phyloP scores from a whole-genome alignment of 2,329 filamentous ascomycete genomes.

The Cercospora janseana region DNA sequence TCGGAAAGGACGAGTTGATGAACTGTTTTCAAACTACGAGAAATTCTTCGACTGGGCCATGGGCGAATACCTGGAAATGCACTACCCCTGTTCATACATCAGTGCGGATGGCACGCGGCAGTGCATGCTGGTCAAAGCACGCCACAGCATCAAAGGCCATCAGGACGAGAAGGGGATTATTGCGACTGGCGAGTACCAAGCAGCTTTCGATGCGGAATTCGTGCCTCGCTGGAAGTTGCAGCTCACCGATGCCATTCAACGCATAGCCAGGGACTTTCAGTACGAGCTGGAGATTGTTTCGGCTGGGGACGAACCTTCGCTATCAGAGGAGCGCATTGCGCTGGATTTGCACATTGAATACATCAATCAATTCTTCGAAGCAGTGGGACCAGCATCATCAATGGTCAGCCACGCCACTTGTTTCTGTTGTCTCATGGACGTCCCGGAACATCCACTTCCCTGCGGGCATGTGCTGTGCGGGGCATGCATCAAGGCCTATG shows the following conservation, averaged over 20 bases:
- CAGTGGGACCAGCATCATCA: slow-evolving; percentile 40
- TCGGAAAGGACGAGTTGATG: slow-evolving; percentile 38
- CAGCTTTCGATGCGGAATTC: slow-evolving; percentile 39
- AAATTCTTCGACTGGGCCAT: slow-evolving; percentile 46
- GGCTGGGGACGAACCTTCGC: slow-evolving; percentile 30
- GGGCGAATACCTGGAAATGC: slow-evolving; percentile 46
- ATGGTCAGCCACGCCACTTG: slow-evolving; percentile 42
- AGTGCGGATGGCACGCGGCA: slow-evolving; percentile 33
- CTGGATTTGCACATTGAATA: slow-evolving; percentile 35
- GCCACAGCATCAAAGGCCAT: slow-evolving; percentile 40
- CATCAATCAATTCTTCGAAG: slow-evolving; percentile 40
- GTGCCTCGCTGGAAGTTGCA: slow-evolving; percentile 34
- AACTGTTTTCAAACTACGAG: slow-evolving; percentile 45
- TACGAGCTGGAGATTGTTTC: slow-evolving; percentile 34
- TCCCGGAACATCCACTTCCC: slow-evolving; percentile 45
- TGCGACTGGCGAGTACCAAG: slow-evolving; percentile 43
- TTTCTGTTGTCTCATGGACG: slow-evolving; percentile 48
- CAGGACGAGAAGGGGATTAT: slow-evolving; percentile 48
- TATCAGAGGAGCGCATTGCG: slow-evolving; percentile 36
- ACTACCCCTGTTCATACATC: slow-evolving; percentile 49
- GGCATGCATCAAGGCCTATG: slow-evolving; percentile 41
- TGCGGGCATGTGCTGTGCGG: slow-evolving; percentile 51
- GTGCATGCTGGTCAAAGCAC: slow-evolving; percentile 37
- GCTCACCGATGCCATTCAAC: slow-evolving; percentile 32
- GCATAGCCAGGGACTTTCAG: slow-evolving; percentile 35